Conservation (phyloP, 495 filamentous ascomycete genomes). For the Pseudoneurospora amorphoporcata region DNA sequence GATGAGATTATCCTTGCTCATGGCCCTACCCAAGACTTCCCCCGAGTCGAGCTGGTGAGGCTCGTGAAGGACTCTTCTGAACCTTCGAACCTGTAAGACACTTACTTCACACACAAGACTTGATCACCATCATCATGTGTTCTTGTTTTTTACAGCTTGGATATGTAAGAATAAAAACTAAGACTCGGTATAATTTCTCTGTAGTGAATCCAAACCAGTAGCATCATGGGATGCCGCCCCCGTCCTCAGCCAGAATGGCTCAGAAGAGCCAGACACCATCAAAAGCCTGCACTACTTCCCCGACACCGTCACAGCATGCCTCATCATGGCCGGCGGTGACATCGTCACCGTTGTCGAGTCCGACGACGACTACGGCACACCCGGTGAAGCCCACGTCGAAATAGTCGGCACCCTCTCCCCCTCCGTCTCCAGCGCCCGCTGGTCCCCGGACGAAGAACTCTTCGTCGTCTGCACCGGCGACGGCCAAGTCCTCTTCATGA, state of each 20-base stretch:
- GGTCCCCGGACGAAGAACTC: constrained; percentile 93
- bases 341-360: constrained; percentile 70
- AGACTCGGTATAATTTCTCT: not conserved
- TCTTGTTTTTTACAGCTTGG: not conserved
- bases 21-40: constrained; percentile 53
- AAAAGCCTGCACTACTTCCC: constrained; percentile 73
- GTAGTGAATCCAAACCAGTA: constrained; percentile 36
- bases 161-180: not conserved
- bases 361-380: constrained; percentile 46
- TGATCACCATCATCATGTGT: not conserved
- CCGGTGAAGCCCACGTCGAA: constrained; percentile 64
- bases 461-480: constrained; percentile 71
- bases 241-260: constrained; percentile 56
- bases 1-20: constrained; percentile 65
- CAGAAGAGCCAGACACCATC: constrained; percentile 52
- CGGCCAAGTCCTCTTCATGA: constrained; percentile 84
- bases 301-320: constrained; percentile 62
- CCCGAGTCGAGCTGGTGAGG: constrained; percentile 57
- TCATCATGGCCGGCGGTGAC: constrained; percentile 85
- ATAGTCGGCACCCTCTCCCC: constrained; percentile 89
- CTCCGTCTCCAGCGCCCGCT: constrained; percentile 78
- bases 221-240: constrained; percentile 75
- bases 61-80: constrained; percentile 29
- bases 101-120: constrained; percentile 4
- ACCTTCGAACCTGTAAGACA: constrained; percentile 36